Base-by-base conservation (phyloP, 768 basidiomycete species). In the Rhodotorula toruloides region DNA sequence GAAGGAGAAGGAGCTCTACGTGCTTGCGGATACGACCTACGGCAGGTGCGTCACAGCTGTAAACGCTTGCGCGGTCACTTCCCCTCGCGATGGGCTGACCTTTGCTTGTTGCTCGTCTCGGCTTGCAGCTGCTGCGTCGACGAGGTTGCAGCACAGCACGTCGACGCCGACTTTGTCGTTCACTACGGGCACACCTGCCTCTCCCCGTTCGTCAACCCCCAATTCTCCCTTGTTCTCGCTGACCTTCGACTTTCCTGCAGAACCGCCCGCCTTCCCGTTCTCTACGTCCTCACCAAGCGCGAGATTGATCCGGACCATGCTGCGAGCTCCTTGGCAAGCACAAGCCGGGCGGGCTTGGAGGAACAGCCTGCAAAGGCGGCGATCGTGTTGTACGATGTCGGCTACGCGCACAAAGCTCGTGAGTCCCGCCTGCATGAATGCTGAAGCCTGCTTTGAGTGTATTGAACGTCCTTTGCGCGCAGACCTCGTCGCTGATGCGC, bases 131-230 rank as follows among this genome's bases (percentile, higher is more conserved):
- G 96, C 74, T 98, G 96, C 76, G 91, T 94, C 5, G 96, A 99
- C 74, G 90, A 97, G 72, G 88, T 98, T 10, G 88, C 92, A 10
- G 92, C 94, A 7, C 87, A 91, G 73, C 96, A 99, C 74, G 86
- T 92, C 52, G 86, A 92, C 69, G 91, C 92, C 0, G 90, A 97
- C 75, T 84, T 86, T 13, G 82, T 96, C 68, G 86, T 99, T 4
- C 94, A 99, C 74, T 97, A 96, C 74, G 94, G 94, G 3, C 89
- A 96, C 79, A 92, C 94, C 0, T 99, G 96, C 77, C 84, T 97
- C 81, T 91, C 88, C 76, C 84, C 86, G 91, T 94, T 72, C 70
- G 90, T 61, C 48, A 16, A 34, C 6, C 29, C 53, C 12, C 16
- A 12, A 16, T 36, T 19, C 47, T 17, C 49, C 13, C 4, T 10